Evolutionary conservation across 371 early-diverging fungal species (phyloP).

Genomic region (Phascolomyces articulosus): DNA sequence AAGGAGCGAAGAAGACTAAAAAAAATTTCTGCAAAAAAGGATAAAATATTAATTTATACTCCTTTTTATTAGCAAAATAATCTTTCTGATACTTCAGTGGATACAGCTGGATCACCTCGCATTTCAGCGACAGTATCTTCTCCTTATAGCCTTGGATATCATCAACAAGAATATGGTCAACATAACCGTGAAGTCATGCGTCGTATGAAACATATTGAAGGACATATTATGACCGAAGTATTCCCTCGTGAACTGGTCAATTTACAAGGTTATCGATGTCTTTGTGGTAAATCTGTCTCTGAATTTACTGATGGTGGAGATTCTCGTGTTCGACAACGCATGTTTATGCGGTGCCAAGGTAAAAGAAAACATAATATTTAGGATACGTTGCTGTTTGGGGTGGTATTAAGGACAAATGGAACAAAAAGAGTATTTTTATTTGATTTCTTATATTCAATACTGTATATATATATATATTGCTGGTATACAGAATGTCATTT

Average conservation of each 20-base stretch:
- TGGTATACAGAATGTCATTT: slow-evolving; percentile 60
- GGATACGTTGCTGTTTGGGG: too few species aligned
- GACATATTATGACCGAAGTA: slow-evolving; percentile 47
- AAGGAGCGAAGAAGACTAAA: too few species aligned
- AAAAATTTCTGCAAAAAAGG: too few species aligned
- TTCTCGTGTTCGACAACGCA: slow-evolving; percentile 13
- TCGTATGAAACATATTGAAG: slow-evolving; percentile 45
- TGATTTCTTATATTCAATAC: too few species aligned
- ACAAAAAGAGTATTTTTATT: too few species aligned
- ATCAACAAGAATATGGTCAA: slow-evolving; percentile 7
- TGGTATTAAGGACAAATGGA: too few species aligned
- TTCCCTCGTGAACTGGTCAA: slow-evolving; percentile 34
- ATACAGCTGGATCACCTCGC: slow-evolving; percentile 12
- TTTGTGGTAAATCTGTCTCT: slow-evolving; percentile 40
- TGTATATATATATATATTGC: too few species aligned
- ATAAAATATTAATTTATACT: not conserved
- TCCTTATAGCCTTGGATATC: slow-evolving; percentile 12
- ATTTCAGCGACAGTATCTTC: slow-evolving; percentile 15
- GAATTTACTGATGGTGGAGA: slow-evolving; percentile 20
- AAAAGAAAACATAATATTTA: too few species aligned
- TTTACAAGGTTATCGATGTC: slow-evolving; percentile 46
- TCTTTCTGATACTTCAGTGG: slow-evolving; percentile 1
- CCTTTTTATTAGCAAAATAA: not conserved
- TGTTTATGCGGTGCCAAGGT: slow-evolving; percentile 52
- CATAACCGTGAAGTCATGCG: slow-evolving; percentile 26